Conservation (phyloP, 2,329 filamentous ascomycete genomes). For the Fusarium nisikadoi region DNA sequence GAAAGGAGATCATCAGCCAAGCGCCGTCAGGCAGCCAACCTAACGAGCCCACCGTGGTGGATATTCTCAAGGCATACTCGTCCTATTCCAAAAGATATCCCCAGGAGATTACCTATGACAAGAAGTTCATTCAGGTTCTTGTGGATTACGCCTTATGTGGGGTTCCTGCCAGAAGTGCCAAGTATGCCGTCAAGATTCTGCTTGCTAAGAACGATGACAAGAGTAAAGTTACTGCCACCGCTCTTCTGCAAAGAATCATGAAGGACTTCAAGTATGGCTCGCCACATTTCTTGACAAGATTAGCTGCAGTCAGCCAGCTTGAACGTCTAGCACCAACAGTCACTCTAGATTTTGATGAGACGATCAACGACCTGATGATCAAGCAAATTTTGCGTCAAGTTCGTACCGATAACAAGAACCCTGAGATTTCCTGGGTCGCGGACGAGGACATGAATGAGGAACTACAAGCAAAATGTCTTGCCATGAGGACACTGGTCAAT, state of each 20-base stretch:
- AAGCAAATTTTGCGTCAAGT: constrained; percentile 78
- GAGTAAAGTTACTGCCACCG: constrained; percentile 82
- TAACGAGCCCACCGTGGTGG: constrained; percentile 81
- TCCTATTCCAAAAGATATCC: constrained; percentile 90
- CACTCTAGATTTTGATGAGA: constrained; percentile 77
- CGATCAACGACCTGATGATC: constrained; percentile 81
- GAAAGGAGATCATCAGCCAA: constrained; percentile 83
- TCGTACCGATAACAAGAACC: constrained; percentile 68
- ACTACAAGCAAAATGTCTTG: constrained; percentile 83
- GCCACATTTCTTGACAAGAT: constrained; percentile 78
- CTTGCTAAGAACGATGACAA: constrained; percentile 80
- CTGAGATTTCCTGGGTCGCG: constrained; percentile 73
- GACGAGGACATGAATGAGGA: constrained; percentile 80
- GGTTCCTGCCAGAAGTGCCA: constrained; percentile 82
- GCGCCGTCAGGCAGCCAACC: constrained; percentile 75
- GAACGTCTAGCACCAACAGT: constrained; percentile 79
- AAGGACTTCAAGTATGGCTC: constrained; percentile 79
- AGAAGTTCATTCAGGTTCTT: constrained; percentile 83
- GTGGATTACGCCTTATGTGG: constrained; percentile 86
- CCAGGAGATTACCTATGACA: constrained; percentile 82
- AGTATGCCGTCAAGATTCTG: constrained; percentile 92
- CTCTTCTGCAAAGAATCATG: constrained; percentile 80
- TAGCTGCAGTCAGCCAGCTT: constrained; percentile 78
- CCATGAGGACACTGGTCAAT: constrained; percentile 88
- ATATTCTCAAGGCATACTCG: constrained; percentile 93